A percentile compares a stretch with the other conserved stretches of the same genome.
These are phyloP conservation scores for Aspergillus campestris DNA, from an alignment of 495 filamentous ascomycete species.

Conservation along the genomic window DNA sequence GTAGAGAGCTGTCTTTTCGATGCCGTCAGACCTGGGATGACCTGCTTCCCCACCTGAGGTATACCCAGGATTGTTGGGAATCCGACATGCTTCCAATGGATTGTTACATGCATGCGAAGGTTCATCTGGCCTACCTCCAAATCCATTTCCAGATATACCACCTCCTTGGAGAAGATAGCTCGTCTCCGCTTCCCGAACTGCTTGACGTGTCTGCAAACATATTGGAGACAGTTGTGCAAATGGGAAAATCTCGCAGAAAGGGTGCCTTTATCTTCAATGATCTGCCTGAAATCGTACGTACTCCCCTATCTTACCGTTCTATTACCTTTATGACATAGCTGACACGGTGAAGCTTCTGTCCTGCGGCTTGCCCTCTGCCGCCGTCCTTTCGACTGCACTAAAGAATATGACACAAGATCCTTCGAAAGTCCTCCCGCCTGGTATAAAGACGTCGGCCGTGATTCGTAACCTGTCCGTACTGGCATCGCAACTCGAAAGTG, in stretches of 20 bases:
- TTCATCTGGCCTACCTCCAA: slow-evolving; percentile 13
- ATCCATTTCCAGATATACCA: slow-evolving; percentile 14
- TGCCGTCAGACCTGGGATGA: slow-evolving; percentile 10
- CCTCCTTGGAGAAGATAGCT: slow-evolving; percentile 7
- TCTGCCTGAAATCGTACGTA: slow-evolving; percentile 12
- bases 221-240: slow-evolving; percentile 11
- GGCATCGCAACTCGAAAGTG: slow-evolving; percentile 11
- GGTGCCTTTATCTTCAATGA: slow-evolving; percentile 1
- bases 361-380: slow-evolving; percentile 10
- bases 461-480: slow-evolving; percentile 14
- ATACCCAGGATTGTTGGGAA: slow-evolving; percentile 11
- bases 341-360: slow-evolving; percentile 6
- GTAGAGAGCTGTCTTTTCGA: slow-evolving; percentile 8
- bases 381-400: slow-evolving; percentile 6
- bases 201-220: slow-evolving; percentile 12
- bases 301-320: background rate
- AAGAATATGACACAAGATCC: slow-evolving; percentile 3
- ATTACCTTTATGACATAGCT: background rate
- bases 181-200: slow-evolving; percentile 2
- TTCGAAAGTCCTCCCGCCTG: slow-evolving; percentile 4
- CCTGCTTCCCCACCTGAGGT: slow-evolving; percentile 8
- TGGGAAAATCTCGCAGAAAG: slow-evolving; percentile 9
- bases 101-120: slow-evolving; percentile 13
- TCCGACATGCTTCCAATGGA: slow-evolving; percentile 3
- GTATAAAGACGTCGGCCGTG: slow-evolving; percentile 8